Evolutionary conservation across 2,329 filamentous ascomycete genomes (phyloP).

Genomic region (Fusarium torreyae): DNA sequence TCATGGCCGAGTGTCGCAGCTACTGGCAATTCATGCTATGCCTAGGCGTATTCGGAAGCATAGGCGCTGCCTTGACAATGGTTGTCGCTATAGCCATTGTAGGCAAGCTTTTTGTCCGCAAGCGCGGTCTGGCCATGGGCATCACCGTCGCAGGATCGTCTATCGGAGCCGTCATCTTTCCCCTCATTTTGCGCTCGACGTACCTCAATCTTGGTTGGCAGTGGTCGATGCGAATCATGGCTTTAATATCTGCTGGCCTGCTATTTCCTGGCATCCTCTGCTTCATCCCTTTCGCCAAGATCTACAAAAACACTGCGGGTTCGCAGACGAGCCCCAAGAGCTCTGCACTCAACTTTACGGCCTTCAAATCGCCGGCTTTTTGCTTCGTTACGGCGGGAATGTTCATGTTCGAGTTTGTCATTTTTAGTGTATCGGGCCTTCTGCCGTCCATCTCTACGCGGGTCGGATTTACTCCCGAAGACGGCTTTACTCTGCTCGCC

Average conservation of each 20-base stretch:
- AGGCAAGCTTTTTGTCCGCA: constrained; percentile 50
- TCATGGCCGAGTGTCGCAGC: constrained; percentile 61
- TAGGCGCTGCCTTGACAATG: constrained; percentile 58
- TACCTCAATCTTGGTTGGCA: constrained; percentile 52
- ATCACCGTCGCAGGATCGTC: constrained; percentile 47
- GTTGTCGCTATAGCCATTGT: constrained; percentile 54
- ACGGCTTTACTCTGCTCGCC: constrained; percentile 61
- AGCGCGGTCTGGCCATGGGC: constrained; percentile 48
- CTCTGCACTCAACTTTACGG: constrained; percentile 55
- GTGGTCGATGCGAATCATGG: constrained; percentile 55
- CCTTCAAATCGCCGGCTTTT: constrained; percentile 60
- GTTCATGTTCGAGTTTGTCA: constrained; percentile 64
- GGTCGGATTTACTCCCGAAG: constrained; percentile 54
- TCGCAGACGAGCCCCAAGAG: constrained; percentile 31
- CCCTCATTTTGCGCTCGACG: constrained; percentile 53
- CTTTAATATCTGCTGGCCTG: constrained; percentile 48
- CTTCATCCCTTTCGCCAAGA: constrained; percentile 53
- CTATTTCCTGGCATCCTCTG: constrained; percentile 52
- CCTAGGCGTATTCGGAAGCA: constrained; percentile 60
- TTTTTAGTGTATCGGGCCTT: constrained; percentile 64
- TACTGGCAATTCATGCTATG: constrained; percentile 66
- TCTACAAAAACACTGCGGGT: constrained; percentile 16
- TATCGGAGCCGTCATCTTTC: constrained; percentile 53
- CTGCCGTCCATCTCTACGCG: constrained; percentile 62
- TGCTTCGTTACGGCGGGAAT: constrained; percentile 59